phyloP scores from a whole-genome alignment of 306 rosid species.

The Luffa aegyptiaca region DNA sequence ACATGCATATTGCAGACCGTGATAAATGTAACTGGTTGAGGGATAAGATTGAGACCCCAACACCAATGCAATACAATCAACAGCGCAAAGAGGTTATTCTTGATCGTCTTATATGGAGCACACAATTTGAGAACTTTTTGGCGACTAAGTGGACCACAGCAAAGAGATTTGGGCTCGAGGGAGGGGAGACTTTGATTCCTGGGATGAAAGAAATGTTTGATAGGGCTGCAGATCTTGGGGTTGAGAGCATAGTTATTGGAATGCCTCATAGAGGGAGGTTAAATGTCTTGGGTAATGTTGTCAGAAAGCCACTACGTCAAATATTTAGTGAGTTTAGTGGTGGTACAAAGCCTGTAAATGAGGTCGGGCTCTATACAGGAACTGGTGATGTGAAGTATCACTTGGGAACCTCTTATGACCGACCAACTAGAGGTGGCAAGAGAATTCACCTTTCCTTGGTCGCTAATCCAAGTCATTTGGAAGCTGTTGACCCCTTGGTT shows the following conservation, averaged over 20 bases:
- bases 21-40: constrained; percentile 83
- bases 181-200: constrained; percentile 81
- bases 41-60: constrained; percentile 82
- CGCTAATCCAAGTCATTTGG: constrained; percentile 94
- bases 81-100: constrained; percentile 81
- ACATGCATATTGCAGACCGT: constrained; percentile 88
- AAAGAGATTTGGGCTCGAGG: constrained; percentile 92
- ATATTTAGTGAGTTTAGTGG: constrained; percentile 84
- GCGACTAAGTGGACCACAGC: constrained; percentile 92
- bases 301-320: constrained; percentile 80
- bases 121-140: constrained; percentile 78
- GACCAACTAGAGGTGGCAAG: constrained; percentile 81
- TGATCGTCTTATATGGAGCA: constrained; percentile 85
- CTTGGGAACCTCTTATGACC: constrained; percentile 88
- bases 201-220: constrained; percentile 98
- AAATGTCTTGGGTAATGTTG: constrained; percentile 87
- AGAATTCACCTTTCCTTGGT: constrained; percentile 78
- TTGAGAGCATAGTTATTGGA: constrained; percentile 91
- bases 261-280: constrained; percentile 84
- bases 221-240: constrained; percentile 84
- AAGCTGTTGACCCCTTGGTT: constrained; percentile 86
- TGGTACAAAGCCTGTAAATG: constrained; percentile 67
- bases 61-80: constrained; percentile 38
- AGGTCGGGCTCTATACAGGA: constrained; percentile 81
- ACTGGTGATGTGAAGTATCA: constrained; percentile 97